A percentile compares a stretch with the other conserved stretches of the same genome.
Evolutionary conservation across 306 rosid genomes (phyloP).

Genomic region (Dryas drummondii): DNA sequence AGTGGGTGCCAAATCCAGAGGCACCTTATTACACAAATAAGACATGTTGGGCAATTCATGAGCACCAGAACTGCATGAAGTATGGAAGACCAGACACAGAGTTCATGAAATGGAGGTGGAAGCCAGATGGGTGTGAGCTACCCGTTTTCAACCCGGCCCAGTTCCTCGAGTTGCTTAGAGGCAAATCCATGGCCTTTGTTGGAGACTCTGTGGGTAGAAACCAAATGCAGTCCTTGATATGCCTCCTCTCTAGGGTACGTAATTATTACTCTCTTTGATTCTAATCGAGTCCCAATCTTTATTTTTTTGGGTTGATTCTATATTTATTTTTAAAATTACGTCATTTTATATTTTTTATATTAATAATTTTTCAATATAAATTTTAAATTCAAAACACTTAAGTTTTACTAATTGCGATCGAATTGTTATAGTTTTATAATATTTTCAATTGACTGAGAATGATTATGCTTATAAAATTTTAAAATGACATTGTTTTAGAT

Average conservation of each 20-base stretch:
- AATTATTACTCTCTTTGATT: too few relatives aligned
- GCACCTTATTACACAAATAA: slow-evolving; percentile 78
- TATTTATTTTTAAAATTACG: not conserved
- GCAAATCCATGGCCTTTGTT: slow-evolving; percentile 81
- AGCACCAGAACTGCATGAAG: slow-evolving; percentile 85
- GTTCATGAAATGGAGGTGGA: slow-evolving; percentile 87
- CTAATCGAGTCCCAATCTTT: too few relatives aligned
- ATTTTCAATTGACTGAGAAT: too few relatives aligned
- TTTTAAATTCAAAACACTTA: too few relatives aligned
- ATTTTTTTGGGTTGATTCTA: not conserved
- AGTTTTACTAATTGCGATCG: too few relatives aligned
- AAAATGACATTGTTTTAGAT: too few relatives aligned
- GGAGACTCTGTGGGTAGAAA: slow-evolving; percentile 97
- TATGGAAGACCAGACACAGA: slow-evolving; percentile 80
- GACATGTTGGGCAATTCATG: slow-evolving; percentile 86
- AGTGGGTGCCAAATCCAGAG: slow-evolving; percentile 77
- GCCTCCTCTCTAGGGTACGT: slow-evolving; percentile 48
- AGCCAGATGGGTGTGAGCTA: slow-evolving; percentile 72
- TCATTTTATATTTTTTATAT: too few relatives aligned
- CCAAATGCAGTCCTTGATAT: slow-evolving; percentile 81
- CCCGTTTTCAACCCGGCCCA: slow-evolving; percentile 78
- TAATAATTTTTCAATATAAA: too few relatives aligned
- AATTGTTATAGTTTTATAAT: too few relatives aligned
- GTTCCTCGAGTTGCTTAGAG: slow-evolving; percentile 70
- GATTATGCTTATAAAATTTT: too few relatives aligned